phyloP scores from a whole-genome alignment of 73 alveolate genomes.

The Blepharisma japonicum region DNA sequence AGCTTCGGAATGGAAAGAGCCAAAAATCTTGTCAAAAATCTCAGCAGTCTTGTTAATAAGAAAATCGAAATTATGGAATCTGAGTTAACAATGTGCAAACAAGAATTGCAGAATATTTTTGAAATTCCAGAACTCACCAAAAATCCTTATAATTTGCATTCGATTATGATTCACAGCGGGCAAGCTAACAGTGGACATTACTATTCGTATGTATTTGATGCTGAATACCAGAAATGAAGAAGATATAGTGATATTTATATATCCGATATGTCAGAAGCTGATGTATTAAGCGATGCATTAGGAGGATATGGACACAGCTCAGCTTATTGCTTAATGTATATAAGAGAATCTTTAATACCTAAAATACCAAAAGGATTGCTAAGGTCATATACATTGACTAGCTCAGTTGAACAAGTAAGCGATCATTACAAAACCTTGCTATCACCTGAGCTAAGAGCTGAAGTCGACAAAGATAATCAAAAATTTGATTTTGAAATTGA shows the following conservation, averaged over 20 bases:
- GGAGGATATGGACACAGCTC: constrained; percentile 66
- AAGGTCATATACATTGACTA: no score
- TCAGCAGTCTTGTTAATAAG: no score
- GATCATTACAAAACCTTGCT: no score
- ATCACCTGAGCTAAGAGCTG: no score
- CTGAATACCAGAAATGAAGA: constrained; percentile 45
- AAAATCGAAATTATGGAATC: no score
- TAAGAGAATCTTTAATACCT: constrained; percentile 33
- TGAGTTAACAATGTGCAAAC: no score
- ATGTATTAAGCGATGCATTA: constrained; percentile 55
- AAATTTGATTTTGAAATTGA: no score
- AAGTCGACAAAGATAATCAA: no score
- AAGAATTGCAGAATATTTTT: not conserved
- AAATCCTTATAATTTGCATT: constrained; percentile 48
- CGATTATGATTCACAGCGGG: constrained; percentile 75
- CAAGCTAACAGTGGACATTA: constrained; percentile 78
- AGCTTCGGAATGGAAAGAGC: no score
- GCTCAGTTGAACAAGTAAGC: no score
- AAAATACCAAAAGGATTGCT: not conserved
- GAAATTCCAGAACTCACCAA: constrained; percentile 31
- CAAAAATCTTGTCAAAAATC: no score
- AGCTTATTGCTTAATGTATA: constrained; percentile 75
- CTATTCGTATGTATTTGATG: constrained; percentile 65
- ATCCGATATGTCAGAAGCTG: constrained; percentile 52
- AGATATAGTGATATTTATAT: constrained; percentile 73